A percentile compares a stretch with the other conserved stretches of the same genome.
Evolutionary conservation across 2,329 filamentous ascomycete species (phyloP).

Genomic region (Penicillium brevicompactum): DNA sequence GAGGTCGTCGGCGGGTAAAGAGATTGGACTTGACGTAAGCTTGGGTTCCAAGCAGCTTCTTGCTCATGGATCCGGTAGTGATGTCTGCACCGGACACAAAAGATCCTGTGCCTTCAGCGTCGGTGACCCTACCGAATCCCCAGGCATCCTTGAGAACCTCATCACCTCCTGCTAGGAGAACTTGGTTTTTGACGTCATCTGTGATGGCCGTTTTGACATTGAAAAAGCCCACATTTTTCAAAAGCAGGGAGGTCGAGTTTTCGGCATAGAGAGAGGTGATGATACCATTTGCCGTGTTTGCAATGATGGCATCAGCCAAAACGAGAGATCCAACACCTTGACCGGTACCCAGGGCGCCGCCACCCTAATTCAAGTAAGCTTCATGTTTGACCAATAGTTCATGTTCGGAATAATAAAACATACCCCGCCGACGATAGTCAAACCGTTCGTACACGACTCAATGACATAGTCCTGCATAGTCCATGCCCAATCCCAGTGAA

Average conservation of each 20-base stretch:
- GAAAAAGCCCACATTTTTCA: slow-evolving; percentile 23
- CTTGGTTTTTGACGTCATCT: background rate
- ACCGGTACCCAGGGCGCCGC: slow-evolving; percentile 38
- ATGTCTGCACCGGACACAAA: slow-evolving; percentile 12
- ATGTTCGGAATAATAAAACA: slow-evolving; percentile 9
- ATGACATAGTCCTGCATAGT: slow-evolving; percentile 54
- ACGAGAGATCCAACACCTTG: slow-evolving; percentile 57
- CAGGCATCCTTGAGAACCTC: slow-evolving; percentile 18
- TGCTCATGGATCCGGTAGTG: slow-evolving; percentile 8
- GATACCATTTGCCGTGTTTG: slow-evolving; percentile 52
- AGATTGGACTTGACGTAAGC: slow-evolving; percentile 16
- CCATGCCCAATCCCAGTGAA: slow-evolving; percentile 63
- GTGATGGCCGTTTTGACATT: slow-evolving; percentile 16
- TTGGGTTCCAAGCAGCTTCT: background rate
- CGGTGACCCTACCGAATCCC: slow-evolving; percentile 24
- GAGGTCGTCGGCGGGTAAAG: slow-evolving; percentile 13
- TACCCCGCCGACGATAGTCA: slow-evolving; percentile 47
- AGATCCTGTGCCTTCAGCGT: background rate
- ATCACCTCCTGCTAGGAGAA: slow-evolving; percentile 19
- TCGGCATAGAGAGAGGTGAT: slow-evolving; percentile 36
- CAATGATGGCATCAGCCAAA: slow-evolving; percentile 56
- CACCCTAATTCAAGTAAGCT: slow-evolving; percentile 25
- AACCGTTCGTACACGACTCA: slow-evolving; percentile 52
- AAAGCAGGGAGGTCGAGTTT: slow-evolving; percentile 22
- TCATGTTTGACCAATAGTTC: background rate